These are phyloP conservation scores for Cucurbita maxima DNA, from an alignment of 306 rosid genomes.

Conservation along the genomic window DNA sequence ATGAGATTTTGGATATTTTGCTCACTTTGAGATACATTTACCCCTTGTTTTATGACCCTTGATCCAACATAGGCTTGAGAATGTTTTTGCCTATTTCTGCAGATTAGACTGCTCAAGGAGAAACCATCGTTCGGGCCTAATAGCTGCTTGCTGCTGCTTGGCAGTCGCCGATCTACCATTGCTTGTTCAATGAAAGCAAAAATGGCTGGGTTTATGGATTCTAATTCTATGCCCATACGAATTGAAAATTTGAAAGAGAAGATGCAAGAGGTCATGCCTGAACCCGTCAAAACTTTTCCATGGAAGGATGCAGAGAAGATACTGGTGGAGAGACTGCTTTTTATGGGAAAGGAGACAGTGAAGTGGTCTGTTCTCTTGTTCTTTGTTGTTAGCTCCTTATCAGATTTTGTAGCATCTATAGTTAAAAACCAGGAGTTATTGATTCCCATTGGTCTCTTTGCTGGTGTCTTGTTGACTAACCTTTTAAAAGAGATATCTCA, in stretches of 20 bases:
- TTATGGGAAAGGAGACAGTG: constrained; percentile 14
- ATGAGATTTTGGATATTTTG: neutral
- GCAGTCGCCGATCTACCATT: neutral
- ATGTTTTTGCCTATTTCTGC: neutral
- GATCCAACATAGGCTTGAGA: neutral
- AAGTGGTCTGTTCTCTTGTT: constrained; percentile 19
- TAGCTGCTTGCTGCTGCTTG: neutral
- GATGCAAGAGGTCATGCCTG: constrained; percentile 22
- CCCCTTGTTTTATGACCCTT: neutral
- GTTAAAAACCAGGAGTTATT: constrained; percentile 23
- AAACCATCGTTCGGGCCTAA: neutral
- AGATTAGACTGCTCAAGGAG: constrained; percentile 13
- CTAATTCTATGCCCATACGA: constrained; percentile 4
- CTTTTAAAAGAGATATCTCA: constrained; percentile 21
- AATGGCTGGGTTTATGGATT: constrained; percentile 16
- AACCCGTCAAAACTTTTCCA: constrained; percentile 21
- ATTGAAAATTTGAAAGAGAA: constrained; percentile 14
- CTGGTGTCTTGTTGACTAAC: constrained; percentile 23
- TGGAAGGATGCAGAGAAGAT: constrained; percentile 26
- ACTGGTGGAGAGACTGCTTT: constrained; percentile 13
- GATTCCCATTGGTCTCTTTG: constrained; percentile 33
- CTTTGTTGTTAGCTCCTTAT: constrained; percentile 8
- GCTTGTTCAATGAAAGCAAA: constrained; percentile 8
- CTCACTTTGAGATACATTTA: neutral
- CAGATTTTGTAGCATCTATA: constrained; percentile 22